Percentiles rank a stretch among this genome's conserved stretches.
Conservation (phyloP, 2,329 filamentous ascomycete genomes). For the Trichoderma simmonsii region DNA sequence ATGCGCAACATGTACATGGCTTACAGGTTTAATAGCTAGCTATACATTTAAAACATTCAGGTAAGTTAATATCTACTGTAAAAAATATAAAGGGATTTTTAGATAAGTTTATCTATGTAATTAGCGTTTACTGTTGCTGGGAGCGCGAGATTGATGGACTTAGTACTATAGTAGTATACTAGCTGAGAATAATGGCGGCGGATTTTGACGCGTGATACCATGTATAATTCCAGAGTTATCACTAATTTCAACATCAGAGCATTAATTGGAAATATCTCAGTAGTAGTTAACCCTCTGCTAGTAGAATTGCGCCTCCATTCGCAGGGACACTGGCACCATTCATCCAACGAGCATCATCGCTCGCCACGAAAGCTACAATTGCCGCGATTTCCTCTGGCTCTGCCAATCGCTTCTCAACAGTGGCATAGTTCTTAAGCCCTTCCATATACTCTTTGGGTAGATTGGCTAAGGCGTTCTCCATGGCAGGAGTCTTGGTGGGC, state of each 20-base stretch:
- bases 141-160: too few relatives aligned
- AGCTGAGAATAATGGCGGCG: too few relatives aligned
- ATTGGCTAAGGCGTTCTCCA: neutral
- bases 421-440: neutral
- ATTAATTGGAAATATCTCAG: neutral
- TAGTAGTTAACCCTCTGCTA: neutral
- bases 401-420: neutral
- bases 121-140: too few relatives aligned
- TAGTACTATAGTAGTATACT: too few relatives aligned
- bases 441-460: neutral
- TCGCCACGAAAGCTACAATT: neutral
- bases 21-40: too few relatives aligned
- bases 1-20: too few relatives aligned
- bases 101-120: too few relatives aligned
- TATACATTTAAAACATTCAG: too few relatives aligned
- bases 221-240: neutral
- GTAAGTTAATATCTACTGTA: too few relatives aligned
- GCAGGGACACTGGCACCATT: neutral
- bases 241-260: neutral
- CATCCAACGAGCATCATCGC: conserved; percentile 3
- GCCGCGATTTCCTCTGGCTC: conserved; percentile 1
- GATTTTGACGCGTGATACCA: neutral
- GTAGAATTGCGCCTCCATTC: neutral
- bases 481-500: neutral
- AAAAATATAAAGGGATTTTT: too few relatives aligned